These are phyloP conservation scores for Ascomycota sp. DNA, from an alignment of 2,329 filamentous ascomycete genomes.

Conservation along the genomic window DNA sequence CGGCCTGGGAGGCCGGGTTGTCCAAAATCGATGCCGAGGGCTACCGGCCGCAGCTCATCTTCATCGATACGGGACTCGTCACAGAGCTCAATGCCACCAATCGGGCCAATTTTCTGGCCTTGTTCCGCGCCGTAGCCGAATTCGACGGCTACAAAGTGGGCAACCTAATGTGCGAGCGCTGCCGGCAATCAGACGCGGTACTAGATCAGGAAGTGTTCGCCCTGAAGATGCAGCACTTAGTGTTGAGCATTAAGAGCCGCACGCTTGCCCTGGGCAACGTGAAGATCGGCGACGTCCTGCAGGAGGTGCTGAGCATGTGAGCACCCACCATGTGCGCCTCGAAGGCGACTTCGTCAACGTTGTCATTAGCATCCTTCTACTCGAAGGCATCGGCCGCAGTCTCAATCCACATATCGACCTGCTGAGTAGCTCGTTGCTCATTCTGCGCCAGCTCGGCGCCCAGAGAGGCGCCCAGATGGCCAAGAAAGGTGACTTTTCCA, in stretches of 20 bases:
- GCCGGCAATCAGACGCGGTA: constrained; percentile 77
- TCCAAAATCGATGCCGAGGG: constrained; percentile 65
- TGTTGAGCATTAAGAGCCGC: constrained; percentile 71
- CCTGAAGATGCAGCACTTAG: constrained; percentile 89
- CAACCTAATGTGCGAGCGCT: constrained; percentile 87
- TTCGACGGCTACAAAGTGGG: constrained; percentile 95
- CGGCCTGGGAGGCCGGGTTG: constrained; percentile 57
- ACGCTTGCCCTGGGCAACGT: constrained; percentile 87
- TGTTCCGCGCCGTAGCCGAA: constrained; percentile 89
- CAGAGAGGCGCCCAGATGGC: constrained; percentile 52
- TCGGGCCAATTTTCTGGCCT: constrained; percentile 74
- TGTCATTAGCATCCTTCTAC: constrained; percentile 76
- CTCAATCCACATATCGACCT: constrained; percentile 77
- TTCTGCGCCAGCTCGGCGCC: constrained; percentile 69
- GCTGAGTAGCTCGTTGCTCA: constrained; percentile 69
- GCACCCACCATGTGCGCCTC: constrained; percentile 75
- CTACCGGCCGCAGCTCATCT: constrained; percentile 83
- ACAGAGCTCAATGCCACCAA: constrained; percentile 82
- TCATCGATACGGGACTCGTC: constrained; percentile 91
- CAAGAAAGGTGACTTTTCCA: constrained; percentile 55
- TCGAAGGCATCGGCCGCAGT: constrained; percentile 82
- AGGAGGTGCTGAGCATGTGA: constrained; percentile 78
- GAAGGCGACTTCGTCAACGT: constrained; percentile 98
- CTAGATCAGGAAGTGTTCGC: constrained; percentile 81
- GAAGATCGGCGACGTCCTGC: constrained; percentile 87